phyloP scores from a whole-genome alignment of 176 grass and related monocot genomes.

The Guadua angustifolia region DNA sequence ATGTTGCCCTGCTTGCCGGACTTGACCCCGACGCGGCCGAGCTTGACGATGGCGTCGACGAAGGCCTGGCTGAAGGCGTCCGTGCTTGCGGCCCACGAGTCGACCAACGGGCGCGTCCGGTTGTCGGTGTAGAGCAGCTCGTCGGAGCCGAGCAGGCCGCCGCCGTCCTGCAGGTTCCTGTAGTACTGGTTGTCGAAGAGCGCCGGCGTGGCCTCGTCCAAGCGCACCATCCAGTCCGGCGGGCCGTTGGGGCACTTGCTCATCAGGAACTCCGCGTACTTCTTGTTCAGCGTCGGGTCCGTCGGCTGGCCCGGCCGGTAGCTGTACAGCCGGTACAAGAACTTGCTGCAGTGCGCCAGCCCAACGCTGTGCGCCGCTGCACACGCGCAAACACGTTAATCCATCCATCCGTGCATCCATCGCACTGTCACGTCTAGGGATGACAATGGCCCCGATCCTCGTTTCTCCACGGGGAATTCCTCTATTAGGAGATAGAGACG shows the following conservation, averaged over 20 bases:
- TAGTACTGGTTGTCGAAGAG: constrained; percentile 89
- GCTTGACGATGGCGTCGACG: constrained; percentile 52
- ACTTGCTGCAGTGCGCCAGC: constrained; percentile 71
- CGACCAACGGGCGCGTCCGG: constrained; percentile 54
- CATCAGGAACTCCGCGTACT: constrained; percentile 60
- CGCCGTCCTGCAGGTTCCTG: constrained; percentile 71
- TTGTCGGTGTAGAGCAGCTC: constrained; percentile 69
- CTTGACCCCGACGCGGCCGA: constrained; percentile 84
- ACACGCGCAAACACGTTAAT: background rate
- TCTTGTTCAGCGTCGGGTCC: constrained; percentile 59
- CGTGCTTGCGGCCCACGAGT: constrained; percentile 56
- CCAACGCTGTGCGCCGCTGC: constrained; percentile 76
- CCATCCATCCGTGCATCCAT: no score
- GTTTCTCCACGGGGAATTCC: no score
- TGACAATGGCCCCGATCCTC: no score
- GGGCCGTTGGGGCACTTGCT: constrained; percentile 49
- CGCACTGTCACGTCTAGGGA: no score
- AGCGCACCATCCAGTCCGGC: constrained; percentile 46
- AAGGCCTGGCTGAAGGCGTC: constrained; percentile 62
- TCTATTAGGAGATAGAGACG: no score
- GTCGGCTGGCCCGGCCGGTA: constrained; percentile 21
- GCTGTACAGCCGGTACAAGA: constrained; percentile 55
- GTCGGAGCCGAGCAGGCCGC: constrained; percentile 67
- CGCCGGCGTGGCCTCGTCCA: constrained; percentile 70
- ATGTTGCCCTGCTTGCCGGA: constrained; percentile 69